These are phyloP conservation scores for Hypoxylon crocopeplum DNA, from an alignment of 495 filamentous ascomycete species.

Conservation along the genomic window DNA sequence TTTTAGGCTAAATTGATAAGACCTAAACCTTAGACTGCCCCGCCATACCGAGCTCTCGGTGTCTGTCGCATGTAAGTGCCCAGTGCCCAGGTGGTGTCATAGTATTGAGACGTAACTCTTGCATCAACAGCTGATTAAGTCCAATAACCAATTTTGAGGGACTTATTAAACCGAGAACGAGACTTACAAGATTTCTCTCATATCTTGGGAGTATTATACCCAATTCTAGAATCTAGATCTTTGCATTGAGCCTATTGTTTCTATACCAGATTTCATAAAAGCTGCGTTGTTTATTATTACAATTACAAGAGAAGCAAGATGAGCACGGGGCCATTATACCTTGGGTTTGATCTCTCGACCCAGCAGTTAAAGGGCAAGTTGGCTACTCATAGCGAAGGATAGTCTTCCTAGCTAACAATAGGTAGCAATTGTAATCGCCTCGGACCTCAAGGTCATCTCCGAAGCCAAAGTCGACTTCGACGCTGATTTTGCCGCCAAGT, in stretches of 20 bases:
- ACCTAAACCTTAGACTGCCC: conserved; percentile 18
- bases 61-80: background rate
- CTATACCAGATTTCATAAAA: too few relatives aligned
- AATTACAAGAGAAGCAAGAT: conserved; percentile 40
- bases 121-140: conserved; percentile 20
- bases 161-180: conserved; percentile 9
- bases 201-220: background rate
- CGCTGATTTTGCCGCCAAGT: conserved; percentile 74
- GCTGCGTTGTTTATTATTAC: conserved; percentile 23
- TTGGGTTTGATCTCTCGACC: conserved; percentile 95
- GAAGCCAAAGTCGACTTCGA: conserved; percentile 81
- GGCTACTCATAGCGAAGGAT: background rate
- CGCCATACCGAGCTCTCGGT: conserved; percentile 34
- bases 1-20: conserved; percentile 38
- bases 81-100: conserved; percentile 24
- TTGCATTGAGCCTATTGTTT: too few relatives aligned
- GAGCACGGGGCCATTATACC: conserved; percentile 70
- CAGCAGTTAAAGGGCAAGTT: conserved; percentile 87
- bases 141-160: conserved; percentile 11
- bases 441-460: conserved; percentile 75
- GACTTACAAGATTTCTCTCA: background rate
- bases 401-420: background rate
- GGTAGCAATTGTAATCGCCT: conserved; percentile 77
- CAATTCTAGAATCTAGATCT: background rate
- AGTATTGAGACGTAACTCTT: conserved; percentile 19